phyloP scores from a whole-genome alignment of 2,329 filamentous ascomycete genomes.

The Leptographium radiaticola region DNA sequence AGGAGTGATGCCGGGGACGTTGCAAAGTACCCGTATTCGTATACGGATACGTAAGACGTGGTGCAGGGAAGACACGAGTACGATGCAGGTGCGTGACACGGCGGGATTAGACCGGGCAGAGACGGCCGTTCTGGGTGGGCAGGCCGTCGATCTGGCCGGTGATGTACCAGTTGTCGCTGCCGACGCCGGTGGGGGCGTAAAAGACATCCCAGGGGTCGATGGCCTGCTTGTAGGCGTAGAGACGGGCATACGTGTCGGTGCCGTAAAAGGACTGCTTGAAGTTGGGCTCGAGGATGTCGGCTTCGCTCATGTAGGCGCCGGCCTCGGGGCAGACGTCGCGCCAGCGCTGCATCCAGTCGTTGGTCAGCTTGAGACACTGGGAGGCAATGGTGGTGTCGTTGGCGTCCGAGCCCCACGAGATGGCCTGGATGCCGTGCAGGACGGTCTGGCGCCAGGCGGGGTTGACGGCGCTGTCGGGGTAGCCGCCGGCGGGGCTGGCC shows the following conservation, averaged over 20 bases:
- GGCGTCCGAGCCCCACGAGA: constrained; percentile 12
- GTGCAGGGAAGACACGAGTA: neutral
- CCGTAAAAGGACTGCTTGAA: constrained; percentile 23
- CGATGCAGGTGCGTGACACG: neutral
- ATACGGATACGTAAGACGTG: neutral
- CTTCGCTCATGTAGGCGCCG: constrained; percentile 27
- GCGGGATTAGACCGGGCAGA: constrained; percentile 4
- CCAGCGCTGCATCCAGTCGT: constrained; percentile 19
- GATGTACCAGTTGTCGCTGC: constrained; percentile 14
- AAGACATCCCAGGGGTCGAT: constrained; percentile 21
- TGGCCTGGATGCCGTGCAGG: constrained; percentile 22
- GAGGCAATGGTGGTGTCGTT: constrained; percentile 10
- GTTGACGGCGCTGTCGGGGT: constrained; percentile 29
- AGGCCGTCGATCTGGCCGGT: constrained; percentile 11
- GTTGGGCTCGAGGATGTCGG: constrained; percentile 19
- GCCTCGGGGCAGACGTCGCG: constrained; percentile 18
- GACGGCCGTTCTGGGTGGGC: constrained; percentile 12
- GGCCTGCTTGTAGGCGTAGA: constrained; percentile 19
- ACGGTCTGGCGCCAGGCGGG: constrained; percentile 33
- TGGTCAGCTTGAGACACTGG: constrained; percentile 15
- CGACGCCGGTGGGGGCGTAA: constrained; percentile 13
- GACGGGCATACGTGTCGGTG: constrained; percentile 16
- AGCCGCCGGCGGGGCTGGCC: constrained; percentile 11
- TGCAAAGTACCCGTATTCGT: no score
- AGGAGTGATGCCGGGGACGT: no score